phyloP scores from a whole-genome alignment of 805 yeast genomes.

The Suhomyces sp. region DNA sequence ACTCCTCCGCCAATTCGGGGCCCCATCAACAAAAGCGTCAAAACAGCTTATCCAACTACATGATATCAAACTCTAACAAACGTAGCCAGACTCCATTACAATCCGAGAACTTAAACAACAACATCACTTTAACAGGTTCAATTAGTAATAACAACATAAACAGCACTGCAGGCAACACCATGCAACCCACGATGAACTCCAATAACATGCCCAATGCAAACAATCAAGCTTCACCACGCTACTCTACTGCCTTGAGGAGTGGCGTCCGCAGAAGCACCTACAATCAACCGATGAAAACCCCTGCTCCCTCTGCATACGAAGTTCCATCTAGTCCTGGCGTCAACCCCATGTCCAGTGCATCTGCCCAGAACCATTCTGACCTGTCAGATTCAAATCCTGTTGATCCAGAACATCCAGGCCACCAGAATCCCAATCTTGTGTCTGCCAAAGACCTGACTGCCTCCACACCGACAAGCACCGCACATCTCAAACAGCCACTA shows the following conservation, averaged over 20 bases:
- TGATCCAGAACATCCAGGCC: conserved; percentile 14
- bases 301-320: conserved; percentile 41
- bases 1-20: background rate
- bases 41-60: conserved; percentile 34
- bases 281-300: conserved; percentile 28
- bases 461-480: conserved; percentile 6
- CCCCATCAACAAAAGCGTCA: conserved; percentile 37
- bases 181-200: background rate
- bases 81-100: conserved; percentile 29
- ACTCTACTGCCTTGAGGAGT: conserved; percentile 1
- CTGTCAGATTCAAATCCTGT: conserved; percentile 39
- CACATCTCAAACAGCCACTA: conserved; percentile 8
- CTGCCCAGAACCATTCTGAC: conserved; percentile 35
- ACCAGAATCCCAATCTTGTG: conserved; percentile 1
- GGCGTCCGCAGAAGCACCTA: conserved; percentile 15
- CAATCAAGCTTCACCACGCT: background rate
- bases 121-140: conserved; percentile 14
- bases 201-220: too few species aligned
- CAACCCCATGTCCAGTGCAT: conserved; percentile 21
- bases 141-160: conserved; percentile 5
- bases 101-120: conserved; percentile 4
- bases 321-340: conserved; percentile 40
- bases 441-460: conserved; percentile 7
- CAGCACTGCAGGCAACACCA: background rate
- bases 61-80: conserved; percentile 33